phyloP scores from a whole-genome alignment of 2,329 filamentous ascomycete genomes.

The Claviceps sp. region DNA sequence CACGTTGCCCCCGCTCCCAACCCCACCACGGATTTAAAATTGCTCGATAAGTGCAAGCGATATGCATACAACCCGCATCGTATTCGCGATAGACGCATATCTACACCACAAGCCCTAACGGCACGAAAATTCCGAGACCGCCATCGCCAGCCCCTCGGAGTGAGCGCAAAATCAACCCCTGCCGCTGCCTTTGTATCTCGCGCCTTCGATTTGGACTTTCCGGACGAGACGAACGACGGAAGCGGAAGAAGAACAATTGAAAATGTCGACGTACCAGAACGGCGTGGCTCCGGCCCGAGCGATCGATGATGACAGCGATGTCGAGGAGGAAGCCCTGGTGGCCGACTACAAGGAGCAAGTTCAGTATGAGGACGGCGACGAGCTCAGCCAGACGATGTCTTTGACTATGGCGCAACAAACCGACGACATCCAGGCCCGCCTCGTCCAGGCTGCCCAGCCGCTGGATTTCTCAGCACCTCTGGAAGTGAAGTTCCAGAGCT shows the following conservation, averaged over 20 bases:
- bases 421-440: slow-evolving; percentile 86
- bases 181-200: slow-evolving; percentile 14
- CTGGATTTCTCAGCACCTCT: slow-evolving; percentile 92
- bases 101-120: slow-evolving; percentile 26
- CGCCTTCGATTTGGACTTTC: slow-evolving; percentile 3
- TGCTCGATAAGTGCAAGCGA: slow-evolving; percentile 15
- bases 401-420: slow-evolving; percentile 58
- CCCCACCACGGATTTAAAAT: slow-evolving; percentile 9
- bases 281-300: slow-evolving; percentile 45
- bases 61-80: slow-evolving; percentile 14
- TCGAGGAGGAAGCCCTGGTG: slow-evolving; percentile 89
- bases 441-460: slow-evolving; percentile 83
- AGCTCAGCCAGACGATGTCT: slow-evolving; percentile 62
- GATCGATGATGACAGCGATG: slow-evolving; percentile 74
- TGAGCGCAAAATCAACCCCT: slow-evolving; percentile 16
- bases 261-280: slow-evolving; percentile 51
- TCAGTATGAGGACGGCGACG: slow-evolving; percentile 76
- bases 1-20: background rate
- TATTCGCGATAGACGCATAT: slow-evolving; percentile 14
- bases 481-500: slow-evolving; percentile 95
- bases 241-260: slow-evolving; percentile 19
- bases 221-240: slow-evolving; percentile 13
- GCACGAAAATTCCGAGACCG: slow-evolving; percentile 21
- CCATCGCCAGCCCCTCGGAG: slow-evolving; percentile 13
- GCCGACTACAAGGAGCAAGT: slow-evolving; percentile 95